These are phyloP conservation scores for Epichloe aotearoae DNA, from an alignment of 2,329 filamentous ascomycete genomes.

Conservation along the genomic window DNA sequence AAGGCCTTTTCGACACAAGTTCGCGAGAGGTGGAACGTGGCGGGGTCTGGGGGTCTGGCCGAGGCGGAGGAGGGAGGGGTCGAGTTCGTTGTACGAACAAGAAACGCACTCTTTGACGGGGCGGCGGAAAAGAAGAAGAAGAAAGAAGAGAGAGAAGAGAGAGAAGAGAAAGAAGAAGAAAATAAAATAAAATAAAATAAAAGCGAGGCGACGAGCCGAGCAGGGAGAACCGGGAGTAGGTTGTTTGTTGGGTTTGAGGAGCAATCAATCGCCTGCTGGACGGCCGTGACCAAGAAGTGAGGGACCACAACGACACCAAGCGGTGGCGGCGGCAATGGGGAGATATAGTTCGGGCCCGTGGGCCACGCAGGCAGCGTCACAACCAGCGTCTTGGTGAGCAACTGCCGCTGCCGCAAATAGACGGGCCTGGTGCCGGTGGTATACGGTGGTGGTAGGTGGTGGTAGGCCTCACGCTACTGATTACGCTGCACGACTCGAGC, in stretches of 20 bases:
- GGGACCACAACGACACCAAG: constrained; percentile 18
- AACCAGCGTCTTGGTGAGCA: too few species aligned
- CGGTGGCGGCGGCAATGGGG: constrained; percentile 25
- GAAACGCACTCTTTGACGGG: neutral
- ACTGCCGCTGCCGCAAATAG: too few species aligned
- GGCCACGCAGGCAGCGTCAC: neutral
- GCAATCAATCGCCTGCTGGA: constrained; percentile 42
- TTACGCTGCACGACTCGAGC: too few species aligned
- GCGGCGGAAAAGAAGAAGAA: constrained; percentile 23
- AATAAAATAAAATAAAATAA: constrained; percentile 23
- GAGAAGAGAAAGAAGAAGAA: constrained; percentile 11
- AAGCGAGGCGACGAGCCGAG: constrained; percentile 38
- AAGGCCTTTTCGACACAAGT: neutral
- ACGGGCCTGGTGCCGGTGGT: too few species aligned
- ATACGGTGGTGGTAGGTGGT: too few species aligned
- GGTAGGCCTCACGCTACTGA: too few species aligned
- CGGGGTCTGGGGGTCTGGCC: neutral
- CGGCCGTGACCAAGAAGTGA: constrained; percentile 44
- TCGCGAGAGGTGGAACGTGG: neutral
- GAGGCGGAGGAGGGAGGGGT: neutral
- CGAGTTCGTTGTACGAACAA: constrained; percentile 2
- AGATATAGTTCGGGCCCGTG: neutral
- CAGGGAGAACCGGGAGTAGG: constrained; percentile 19
- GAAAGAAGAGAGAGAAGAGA: constrained; percentile 22
- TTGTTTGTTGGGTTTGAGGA: constrained; percentile 3